Evolutionary conservation across 371 early-diverging fungal genomes (phyloP).

Genomic region (Circinella minor): DNA sequence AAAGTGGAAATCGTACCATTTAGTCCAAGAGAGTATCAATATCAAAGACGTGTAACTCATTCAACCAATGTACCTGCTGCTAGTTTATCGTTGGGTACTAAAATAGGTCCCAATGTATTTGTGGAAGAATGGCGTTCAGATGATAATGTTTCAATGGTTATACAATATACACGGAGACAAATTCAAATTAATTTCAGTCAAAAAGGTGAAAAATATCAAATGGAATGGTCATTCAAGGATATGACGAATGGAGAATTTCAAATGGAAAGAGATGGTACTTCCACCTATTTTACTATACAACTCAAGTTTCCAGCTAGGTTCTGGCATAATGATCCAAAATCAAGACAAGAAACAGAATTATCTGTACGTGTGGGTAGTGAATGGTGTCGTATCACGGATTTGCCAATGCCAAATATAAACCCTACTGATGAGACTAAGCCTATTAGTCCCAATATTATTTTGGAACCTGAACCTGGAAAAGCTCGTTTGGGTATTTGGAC

Average conservation of each 20-base stretch:
- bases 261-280: constrained; percentile 24
- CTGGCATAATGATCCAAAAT: constrained; percentile 24
- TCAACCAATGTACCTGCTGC: background rate
- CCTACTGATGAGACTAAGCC: background rate
- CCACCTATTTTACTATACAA: constrained; percentile 31
- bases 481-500: constrained; percentile 43
- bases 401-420: constrained; percentile 19
- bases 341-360: background rate
- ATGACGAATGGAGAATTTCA: constrained; percentile 19
- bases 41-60: background rate
- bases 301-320: constrained; percentile 35
- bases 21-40: background rate
- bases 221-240: constrained; percentile 44
- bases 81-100: constrained; percentile 20
- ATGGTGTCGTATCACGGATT: constrained; percentile 39
- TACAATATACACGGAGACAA: constrained; percentile 31
- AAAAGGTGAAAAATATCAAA: constrained; percentile 25
- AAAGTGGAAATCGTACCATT: constrained; percentile 7
- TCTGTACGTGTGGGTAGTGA: background rate
- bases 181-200: constrained; percentile 35
- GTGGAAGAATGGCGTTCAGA: constrained; percentile 22
- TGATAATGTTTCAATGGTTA: constrained; percentile 13
- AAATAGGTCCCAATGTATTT: constrained; percentile 19
- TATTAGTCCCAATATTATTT: background rate
- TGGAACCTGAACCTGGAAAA: constrained; percentile 2